phyloP scores from a whole-genome alignment of 148 eudicot genomes.

The Diospyros kaki region DNA sequence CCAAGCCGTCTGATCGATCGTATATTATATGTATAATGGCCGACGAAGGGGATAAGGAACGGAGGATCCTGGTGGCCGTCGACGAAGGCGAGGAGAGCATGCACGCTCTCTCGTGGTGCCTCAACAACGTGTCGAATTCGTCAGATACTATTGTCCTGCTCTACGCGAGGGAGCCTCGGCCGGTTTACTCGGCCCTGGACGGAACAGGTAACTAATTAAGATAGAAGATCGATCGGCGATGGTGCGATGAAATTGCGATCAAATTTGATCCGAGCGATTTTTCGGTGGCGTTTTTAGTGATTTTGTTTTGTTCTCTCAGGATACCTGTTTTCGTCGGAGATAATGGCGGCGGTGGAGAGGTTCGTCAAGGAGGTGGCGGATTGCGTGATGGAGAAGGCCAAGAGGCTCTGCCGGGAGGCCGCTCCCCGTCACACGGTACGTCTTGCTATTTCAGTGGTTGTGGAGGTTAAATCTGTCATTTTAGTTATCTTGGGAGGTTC shows the following conservation, averaged over 20 bases:
- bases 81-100: conserved; percentile 25
- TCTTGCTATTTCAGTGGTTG: conserved; percentile 21
- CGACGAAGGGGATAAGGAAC: not conserved
- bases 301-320: conserved; percentile 32
- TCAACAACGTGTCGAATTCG: conserved; percentile 41
- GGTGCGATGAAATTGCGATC: too few species aligned
- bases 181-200: conserved; percentile 42
- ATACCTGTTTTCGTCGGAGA: conserved; percentile 40
- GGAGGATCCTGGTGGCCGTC: conserved; percentile 19
- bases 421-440: too few species aligned
- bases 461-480: not conserved
- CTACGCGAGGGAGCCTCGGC: conserved; percentile 41
- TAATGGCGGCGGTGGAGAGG: conserved; percentile 50
- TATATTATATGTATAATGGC: not conserved
- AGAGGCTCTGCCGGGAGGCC: conserved; percentile 41
- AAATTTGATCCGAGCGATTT: too few species aligned
- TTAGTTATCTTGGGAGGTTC: not conserved
- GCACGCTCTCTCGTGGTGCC: conserved; percentile 24
- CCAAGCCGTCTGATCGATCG: conserved; percentile 2
- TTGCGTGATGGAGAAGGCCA: conserved; percentile 50
- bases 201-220: conserved; percentile 32
- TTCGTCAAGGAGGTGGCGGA: conserved; percentile 54
- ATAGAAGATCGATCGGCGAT: too few species aligned
- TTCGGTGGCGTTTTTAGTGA: not conserved
- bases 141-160: conserved; percentile 49